Evolutionary conservation across 257 asterid genomes (phyloP).

Genomic region (Verbascum thapsus): DNA sequence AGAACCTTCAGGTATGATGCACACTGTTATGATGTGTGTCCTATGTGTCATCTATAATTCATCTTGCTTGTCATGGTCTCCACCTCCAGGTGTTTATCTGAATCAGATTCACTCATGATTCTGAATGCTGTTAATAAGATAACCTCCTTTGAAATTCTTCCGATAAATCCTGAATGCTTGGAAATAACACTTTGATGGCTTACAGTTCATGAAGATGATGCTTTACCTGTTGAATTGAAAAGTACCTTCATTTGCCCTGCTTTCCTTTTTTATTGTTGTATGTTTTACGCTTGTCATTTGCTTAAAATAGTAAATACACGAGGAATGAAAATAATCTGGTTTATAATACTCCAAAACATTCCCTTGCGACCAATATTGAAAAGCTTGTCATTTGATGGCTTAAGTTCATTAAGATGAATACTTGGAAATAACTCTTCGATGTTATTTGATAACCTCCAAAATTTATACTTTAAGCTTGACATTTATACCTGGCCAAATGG

Average conservation of each 20-base stretch:
- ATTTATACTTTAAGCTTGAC: too few species aligned
- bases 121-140: background rate
- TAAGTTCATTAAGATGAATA: too few species aligned
- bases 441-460: too few species aligned
- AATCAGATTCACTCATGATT: background rate
- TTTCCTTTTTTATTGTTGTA: background rate
- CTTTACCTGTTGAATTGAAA: background rate
- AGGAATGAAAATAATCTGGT: too few species aligned
- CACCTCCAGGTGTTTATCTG: background rate
- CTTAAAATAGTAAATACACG: background rate
- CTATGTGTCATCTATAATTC: background rate
- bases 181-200: background rate
- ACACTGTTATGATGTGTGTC: slow-evolving; percentile 12
- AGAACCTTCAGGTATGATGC: slow-evolving; percentile 70
- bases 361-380: too few species aligned
- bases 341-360: too few species aligned
- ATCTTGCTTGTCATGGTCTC: slow-evolving; percentile 11
- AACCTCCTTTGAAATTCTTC: background rate
- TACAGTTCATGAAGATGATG: slow-evolving; percentile 13
- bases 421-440: too few species aligned
- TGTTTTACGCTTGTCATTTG: background rate
- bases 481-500: too few species aligned
- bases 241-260: background rate
- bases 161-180: slow-evolving; percentile 3
- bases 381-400: too few species aligned